phyloP scores from a whole-genome alignment of 495 filamentous ascomycete species.

The Pseudomonodictys pantanalensis region DNA sequence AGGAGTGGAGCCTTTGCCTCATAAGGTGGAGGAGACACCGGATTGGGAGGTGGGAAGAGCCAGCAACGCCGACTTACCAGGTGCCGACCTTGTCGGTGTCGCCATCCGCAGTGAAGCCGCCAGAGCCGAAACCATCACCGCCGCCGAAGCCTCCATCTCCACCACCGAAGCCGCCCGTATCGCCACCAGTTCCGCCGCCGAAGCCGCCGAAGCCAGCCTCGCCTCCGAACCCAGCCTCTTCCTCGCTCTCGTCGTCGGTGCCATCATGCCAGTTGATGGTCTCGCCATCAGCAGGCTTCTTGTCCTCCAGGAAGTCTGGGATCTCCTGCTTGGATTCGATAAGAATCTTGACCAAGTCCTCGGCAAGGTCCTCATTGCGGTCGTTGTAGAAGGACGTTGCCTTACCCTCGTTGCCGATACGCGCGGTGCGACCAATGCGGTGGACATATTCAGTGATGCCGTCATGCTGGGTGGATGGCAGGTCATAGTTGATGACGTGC shows the following conservation, averaged over 20 bases:
- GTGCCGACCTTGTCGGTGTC: constrained; percentile 9
- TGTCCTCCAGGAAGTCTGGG: constrained; percentile 72
- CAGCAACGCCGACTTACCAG: too few relatives aligned
- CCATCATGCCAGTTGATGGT: constrained; percentile 43
- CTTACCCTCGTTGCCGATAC: constrained; percentile 82
- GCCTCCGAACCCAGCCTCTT: constrained; percentile 48
- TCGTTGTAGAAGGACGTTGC: constrained; percentile 88
- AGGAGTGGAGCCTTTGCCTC: too few relatives aligned
- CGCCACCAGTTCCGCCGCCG: constrained; percentile 1
- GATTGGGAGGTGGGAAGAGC: too few relatives aligned
- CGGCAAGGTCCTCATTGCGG: constrained; percentile 64
- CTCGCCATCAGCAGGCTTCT: constrained; percentile 7
- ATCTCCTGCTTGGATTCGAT: constrained; percentile 72
- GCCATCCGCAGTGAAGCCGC: background rate
- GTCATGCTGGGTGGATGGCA: constrained; percentile 66
- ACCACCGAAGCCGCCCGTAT: constrained; percentile 4
- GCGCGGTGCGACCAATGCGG: constrained; percentile 91
- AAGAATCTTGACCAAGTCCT: constrained; percentile 70
- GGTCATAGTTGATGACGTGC: constrained; percentile 91
- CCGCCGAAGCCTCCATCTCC: constrained; percentile 11
- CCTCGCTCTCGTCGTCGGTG: constrained; percentile 24
- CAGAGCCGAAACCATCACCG: background rate
- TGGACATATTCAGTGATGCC: constrained; percentile 94
- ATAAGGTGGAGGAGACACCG: too few relatives aligned
- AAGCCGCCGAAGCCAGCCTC: constrained; percentile 44